phyloP scores from a whole-genome alignment of 768 basidiomycete genomes.

The Amanita exitialis region DNA sequence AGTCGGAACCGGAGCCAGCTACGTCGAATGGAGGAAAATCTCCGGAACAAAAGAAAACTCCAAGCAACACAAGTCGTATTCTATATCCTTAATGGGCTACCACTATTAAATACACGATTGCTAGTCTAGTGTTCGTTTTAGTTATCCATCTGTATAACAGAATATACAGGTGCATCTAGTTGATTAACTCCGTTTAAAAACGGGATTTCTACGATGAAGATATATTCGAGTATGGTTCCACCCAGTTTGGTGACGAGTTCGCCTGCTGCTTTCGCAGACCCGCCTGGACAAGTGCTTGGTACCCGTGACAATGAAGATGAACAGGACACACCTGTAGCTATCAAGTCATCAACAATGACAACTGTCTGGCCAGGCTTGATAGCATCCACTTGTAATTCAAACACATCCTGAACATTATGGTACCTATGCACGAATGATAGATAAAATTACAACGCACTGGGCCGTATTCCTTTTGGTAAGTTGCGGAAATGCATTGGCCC shows the following conservation, averaged over 20 bases:
- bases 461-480: slow-evolving; percentile 92
- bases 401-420: slow-evolving; percentile 51
- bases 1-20: slow-evolving; percentile 22
- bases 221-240: slow-evolving; percentile 81
- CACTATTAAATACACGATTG: slow-evolving; percentile 67
- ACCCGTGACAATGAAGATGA: neutral
- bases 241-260: slow-evolving; percentile 78
- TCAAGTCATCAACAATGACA: slow-evolving; percentile 87
- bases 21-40: slow-evolving; percentile 16
- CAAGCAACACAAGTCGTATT: slow-evolving; percentile 34
- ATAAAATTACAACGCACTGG: slow-evolving; percentile 32
- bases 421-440: neutral
- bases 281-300: slow-evolving; percentile 39
- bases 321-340: slow-evolving; percentile 71
- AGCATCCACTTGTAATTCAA: slow-evolving; percentile 89
- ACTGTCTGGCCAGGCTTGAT: slow-evolving; percentile 79
- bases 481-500: slow-evolving; percentile 62
- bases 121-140: slow-evolving; percentile 33
- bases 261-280: slow-evolving; percentile 89
- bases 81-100: slow-evolving; percentile 71
- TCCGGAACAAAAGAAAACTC: slow-evolving; percentile 15
- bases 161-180: slow-evolving; percentile 83
- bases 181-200: slow-evolving; percentile 68
- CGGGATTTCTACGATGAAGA: slow-evolving; percentile 84
- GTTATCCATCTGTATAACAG: slow-evolving; percentile 74